Conservation (phyloP, 108 stramenopile genomes). For the Cyclotella sp. region DNA sequence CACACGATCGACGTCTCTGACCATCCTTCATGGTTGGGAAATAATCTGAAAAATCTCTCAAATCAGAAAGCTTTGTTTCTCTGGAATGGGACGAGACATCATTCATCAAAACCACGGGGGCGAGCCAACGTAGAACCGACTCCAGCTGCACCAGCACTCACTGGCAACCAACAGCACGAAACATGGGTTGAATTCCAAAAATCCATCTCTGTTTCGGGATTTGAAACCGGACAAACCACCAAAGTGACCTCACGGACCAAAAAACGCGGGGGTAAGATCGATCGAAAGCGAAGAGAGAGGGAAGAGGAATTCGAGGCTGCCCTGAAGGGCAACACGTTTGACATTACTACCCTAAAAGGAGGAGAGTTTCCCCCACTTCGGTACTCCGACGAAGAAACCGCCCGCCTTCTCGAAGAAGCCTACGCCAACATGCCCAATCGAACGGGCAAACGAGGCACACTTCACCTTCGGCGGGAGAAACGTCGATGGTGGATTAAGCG, state of each 20-base stretch:
- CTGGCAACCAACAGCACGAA: conserved; percentile 62
- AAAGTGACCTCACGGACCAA: conserved; percentile 48
- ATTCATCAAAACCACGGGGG: conserved; percentile 10
- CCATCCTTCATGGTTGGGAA: background rate
- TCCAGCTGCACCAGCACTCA: background rate
- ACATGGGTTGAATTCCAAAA: conserved; percentile 89
- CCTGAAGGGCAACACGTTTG: conserved; percentile 18
- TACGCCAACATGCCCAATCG: conserved; percentile 71
- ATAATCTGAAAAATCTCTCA: background rate
- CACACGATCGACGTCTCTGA: background rate
- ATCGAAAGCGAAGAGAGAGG: conserved; percentile 57
- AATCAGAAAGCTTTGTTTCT: background rate
- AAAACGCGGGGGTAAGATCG: conserved; percentile 62
- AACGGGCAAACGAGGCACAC: conserved; percentile 80
- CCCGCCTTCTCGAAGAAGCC: conserved; percentile 75
- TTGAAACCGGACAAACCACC: conserved; percentile 82
- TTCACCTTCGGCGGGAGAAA: conserved; percentile 69
- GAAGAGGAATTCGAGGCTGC: conserved; percentile 53
- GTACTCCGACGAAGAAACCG: conserved; percentile 85
- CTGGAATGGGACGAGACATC: background rate
- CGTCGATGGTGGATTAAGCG: conserved; percentile 65
- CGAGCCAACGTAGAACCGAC: background rate
- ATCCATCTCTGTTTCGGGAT: conserved; percentile 80
- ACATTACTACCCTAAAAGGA: conserved; percentile 43
- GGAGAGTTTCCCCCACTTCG: conserved; percentile 77